These are phyloP conservation scores for Annulohypoxylon bovei DNA, from an alignment of 495 filamentous ascomycete species.

Conservation along the genomic window DNA sequence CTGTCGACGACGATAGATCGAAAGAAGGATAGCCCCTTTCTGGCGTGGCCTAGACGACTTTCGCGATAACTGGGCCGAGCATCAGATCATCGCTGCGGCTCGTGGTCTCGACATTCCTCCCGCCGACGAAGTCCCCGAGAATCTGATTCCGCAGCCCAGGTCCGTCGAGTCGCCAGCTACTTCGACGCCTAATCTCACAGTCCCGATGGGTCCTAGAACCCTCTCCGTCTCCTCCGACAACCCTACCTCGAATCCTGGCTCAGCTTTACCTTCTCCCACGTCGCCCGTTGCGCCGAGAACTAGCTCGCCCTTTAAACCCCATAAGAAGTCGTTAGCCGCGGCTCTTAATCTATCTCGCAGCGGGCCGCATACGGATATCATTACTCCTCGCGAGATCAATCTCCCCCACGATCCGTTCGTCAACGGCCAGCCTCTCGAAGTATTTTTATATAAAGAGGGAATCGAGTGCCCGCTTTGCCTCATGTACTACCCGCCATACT, in stretches of 20 bases:
- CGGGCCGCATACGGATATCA: slow-evolving; percentile 70
- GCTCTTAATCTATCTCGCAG: slow-evolving; percentile 78
- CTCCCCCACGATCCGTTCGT: slow-evolving; percentile 86
- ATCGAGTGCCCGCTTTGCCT: slow-evolving; percentile 97
- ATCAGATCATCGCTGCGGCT: slow-evolving; percentile 91
- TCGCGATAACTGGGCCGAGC: slow-evolving; percentile 87
- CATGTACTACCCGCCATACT: slow-evolving; percentile 91
- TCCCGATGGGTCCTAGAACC: slow-evolving; percentile 78
- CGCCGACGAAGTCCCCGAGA: slow-evolving; percentile 80
- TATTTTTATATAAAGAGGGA: slow-evolving; percentile 90
- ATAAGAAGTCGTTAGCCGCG: slow-evolving; percentile 82
- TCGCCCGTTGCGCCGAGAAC: slow-evolving; percentile 50
- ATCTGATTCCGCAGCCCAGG: slow-evolving; percentile 64
- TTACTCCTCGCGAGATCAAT: slow-evolving; percentile 76
- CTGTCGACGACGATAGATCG: slow-evolving; percentile 70
- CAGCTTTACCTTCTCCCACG: slow-evolving; percentile 67
- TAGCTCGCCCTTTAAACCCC: slow-evolving; percentile 66
- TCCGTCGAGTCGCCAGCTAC: slow-evolving; percentile 48
- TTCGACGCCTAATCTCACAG: slow-evolving; percentile 66
- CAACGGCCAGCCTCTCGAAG: slow-evolving; percentile 91
- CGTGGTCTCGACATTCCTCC: slow-evolving; percentile 85
- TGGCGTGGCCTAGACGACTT: slow-evolving; percentile 94
- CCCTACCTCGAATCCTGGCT: slow-evolving; percentile 57
- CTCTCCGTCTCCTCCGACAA: slow-evolving; percentile 79
- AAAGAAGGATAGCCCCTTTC: slow-evolving; percentile 91